Base-by-base conservation (phyloP, 1,139 yeast species). In the Pichia sp. region DNA sequence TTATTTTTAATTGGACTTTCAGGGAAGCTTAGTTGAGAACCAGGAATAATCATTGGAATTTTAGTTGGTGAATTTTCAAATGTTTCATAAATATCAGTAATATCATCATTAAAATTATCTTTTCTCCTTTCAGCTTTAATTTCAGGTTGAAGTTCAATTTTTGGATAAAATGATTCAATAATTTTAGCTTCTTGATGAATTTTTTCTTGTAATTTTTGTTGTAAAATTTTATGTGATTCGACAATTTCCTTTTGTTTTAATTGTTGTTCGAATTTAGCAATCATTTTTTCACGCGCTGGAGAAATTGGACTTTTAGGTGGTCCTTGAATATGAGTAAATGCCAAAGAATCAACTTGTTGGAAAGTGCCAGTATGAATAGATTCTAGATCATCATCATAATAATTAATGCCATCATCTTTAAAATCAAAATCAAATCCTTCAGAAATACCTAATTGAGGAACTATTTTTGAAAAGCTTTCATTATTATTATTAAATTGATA, bases 401-500 rank as follows among this genome's bases (percentile, higher is more conserved):
- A 16, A 16, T 16, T 16, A 16, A 16, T 16, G 16, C 28, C 28
- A 26, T 26, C 28, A 26, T 16, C 37, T 9, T 24, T 30, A 28
- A 20, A 33, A 6, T 32, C 28, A 16, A 31, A 29, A 22, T 30
- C 42, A 23, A 45, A 16, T 31, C 47, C 50, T 26, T 47, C 34
- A 6, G 56, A 40, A 35, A 50, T 48, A 24, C 48, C 57, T 26
- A 55, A 37, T 12, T 57, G 62, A 10, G 60, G 57, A 40, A 57
- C 56, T 16, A 54, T 31, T 9, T 47, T 44, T 4, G 54, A 39
- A 26, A 28, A 42, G 27, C 45, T 43, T 9, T 30, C 39, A 28
- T 48, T 49, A 33, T 48, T 50, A 22, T 25, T 22, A 33, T 37
- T 46, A 39, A 49, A 53, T 35, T 50, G 50, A 22, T 30, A 45